phyloP scores from a whole-genome alignment of 768 basidiomycete species.

The Naganishia antarctica region DNA sequence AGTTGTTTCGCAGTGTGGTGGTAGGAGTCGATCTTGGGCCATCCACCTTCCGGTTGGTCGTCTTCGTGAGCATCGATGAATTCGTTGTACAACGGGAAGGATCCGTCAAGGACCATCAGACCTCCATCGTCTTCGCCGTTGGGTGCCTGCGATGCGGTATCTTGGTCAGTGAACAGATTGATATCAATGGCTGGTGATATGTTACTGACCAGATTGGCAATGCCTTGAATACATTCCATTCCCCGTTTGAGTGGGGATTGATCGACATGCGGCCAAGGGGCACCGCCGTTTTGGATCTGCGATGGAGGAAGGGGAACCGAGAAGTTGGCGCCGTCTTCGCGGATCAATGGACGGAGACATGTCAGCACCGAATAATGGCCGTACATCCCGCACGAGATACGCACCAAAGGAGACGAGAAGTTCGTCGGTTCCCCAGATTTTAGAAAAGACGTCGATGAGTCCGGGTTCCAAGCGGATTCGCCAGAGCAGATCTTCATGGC shows the following conservation, averaged over 20 bases:
- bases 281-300: slow-evolving; percentile 33
- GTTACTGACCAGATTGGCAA: slow-evolving; percentile 37
- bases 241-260: slow-evolving; percentile 38
- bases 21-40: slow-evolving; percentile 32
- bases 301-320: slow-evolving; percentile 37
- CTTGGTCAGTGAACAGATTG: not conserved
- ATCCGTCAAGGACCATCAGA: slow-evolving; percentile 49
- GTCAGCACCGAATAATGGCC: too few species aligned
- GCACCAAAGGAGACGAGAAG: slow-evolving; percentile 40
- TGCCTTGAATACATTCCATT: slow-evolving; percentile 38
- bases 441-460: slow-evolving; percentile 42
- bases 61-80: slow-evolving; percentile 45
- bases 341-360: not conserved
- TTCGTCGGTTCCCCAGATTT: slow-evolving; percentile 47
- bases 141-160: slow-evolving; percentile 27
- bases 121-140: slow-evolving; percentile 51
- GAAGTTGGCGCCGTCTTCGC: slow-evolving; percentile 36
- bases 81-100: slow-evolving; percentile 42
- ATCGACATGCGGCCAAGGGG: slow-evolving; percentile 45
- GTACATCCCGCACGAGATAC: too few species aligned
- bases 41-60: slow-evolving; percentile 29
- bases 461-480: slow-evolving; percentile 42
- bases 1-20: slow-evolving; percentile 36
- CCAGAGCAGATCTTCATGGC: slow-evolving; percentile 46
- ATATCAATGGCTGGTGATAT: not conserved